Conservation (phyloP, 192 early-diverging fungal genomes). For the Gonapodya prolifera region DNA sequence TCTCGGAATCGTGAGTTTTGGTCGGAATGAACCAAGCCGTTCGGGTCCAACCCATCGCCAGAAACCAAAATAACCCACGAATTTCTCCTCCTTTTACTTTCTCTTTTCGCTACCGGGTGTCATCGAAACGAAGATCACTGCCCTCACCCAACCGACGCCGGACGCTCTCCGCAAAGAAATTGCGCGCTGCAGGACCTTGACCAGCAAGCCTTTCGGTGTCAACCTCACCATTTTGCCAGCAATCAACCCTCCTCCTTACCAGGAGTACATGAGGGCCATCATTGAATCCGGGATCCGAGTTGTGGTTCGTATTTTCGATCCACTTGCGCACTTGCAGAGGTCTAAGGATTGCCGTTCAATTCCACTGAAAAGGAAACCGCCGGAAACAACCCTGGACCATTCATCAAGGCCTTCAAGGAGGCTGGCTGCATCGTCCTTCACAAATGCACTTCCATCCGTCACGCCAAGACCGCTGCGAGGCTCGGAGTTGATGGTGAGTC, state of each 20-base stretch:
- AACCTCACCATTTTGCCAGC: conserved; percentile 68
- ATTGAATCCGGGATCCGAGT: conserved; percentile 66
- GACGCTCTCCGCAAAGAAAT: conserved; percentile 47
- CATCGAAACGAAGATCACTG: conserved; percentile 4
- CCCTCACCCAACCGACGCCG: conserved; percentile 65
- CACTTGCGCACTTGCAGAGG: background rate
- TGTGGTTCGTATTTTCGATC: conserved; percentile 33
- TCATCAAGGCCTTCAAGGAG: conserved; percentile 61
- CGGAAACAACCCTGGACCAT: conserved; percentile 64
- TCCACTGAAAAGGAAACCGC: conserved; percentile 33
- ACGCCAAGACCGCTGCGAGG: conserved; percentile 48
- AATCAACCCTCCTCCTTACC: conserved; percentile 71
- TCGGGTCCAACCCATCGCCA: background rate
- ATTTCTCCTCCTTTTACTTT: too few species aligned
- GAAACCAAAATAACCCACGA: background rate
- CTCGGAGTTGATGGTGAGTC: conserved; percentile 6
- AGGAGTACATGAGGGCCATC: conserved; percentile 54
- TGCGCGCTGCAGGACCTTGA: conserved; percentile 56
- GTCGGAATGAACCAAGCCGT: background rate
- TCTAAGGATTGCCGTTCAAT: background rate
- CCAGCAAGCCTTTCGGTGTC: conserved; percentile 67
- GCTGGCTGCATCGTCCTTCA: conserved; percentile 60
- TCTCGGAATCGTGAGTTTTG: conserved; percentile 18
- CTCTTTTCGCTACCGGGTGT: conserved; percentile 20
- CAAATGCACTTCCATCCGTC: conserved; percentile 68